Evolutionary conservation across 164 flowering plant species (phyloP).

Genomic region (Berberis thunbergii): DNA sequence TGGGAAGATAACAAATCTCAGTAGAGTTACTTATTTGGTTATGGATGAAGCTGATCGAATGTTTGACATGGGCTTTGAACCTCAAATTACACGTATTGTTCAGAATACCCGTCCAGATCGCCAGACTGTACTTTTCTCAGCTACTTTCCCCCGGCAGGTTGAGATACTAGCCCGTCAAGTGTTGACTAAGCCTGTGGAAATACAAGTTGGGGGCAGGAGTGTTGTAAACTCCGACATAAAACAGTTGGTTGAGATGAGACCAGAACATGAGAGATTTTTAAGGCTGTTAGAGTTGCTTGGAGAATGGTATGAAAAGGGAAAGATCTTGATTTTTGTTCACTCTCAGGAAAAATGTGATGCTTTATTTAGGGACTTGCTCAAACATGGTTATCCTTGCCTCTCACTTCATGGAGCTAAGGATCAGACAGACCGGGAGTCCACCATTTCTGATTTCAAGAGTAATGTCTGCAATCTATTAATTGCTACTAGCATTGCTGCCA

Average conservation of each 20-base stretch:
- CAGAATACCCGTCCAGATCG: slow-evolving; percentile 90
- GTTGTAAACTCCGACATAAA: slow-evolving; percentile 94
- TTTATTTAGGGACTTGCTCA: slow-evolving; percentile 65
- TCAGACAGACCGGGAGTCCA: slow-evolving; percentile 92
- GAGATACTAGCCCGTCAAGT: slow-evolving; percentile 86
- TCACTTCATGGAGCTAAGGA: slow-evolving; percentile 98
- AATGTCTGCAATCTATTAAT: slow-evolving; percentile 81
- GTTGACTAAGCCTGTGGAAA: slow-evolving; percentile 79
- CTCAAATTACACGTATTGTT: slow-evolving; percentile 90
- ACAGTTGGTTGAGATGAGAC: slow-evolving; percentile 87
- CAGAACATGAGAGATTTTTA: slow-evolving; percentile 69
- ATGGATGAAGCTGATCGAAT: slow-evolving; percentile 98
- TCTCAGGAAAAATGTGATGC: slow-evolving; percentile 91
- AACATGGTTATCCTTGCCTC: slow-evolving; percentile 75
- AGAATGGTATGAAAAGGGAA: slow-evolving; percentile 95
- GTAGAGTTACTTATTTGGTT: slow-evolving; percentile 83
- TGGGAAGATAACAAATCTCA: slow-evolving; percentile 85
- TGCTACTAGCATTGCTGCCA: slow-evolving; percentile 94
- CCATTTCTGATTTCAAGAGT: slow-evolving; percentile 83
- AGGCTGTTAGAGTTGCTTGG: slow-evolving; percentile 85
- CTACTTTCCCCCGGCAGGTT: slow-evolving; percentile 96
- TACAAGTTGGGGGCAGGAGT: slow-evolving; percentile 96
- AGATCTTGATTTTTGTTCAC: slow-evolving; percentile 84
- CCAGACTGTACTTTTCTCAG: slow-evolving; percentile 96
- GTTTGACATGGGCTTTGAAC: slow-evolving; percentile 99